Percentiles rank a stretch among this genome's conserved stretches.
Evolutionary conservation across 1,284 basidiomycete species (phyloP).

Genomic region (Agroathelia rolfsii): DNA sequence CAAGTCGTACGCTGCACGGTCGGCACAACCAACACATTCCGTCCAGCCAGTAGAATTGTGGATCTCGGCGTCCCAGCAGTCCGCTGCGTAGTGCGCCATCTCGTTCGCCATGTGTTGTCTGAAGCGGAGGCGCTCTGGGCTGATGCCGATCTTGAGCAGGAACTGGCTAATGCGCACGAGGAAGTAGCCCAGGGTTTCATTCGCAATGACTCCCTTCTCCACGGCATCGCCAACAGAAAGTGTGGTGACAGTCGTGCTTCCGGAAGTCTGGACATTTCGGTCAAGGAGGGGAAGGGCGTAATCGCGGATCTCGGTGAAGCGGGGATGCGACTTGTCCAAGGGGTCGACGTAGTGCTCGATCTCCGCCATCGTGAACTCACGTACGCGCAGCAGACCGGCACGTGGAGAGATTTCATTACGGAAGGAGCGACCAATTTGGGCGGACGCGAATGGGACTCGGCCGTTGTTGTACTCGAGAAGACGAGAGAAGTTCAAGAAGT

Average conservation of each 20-base stretch:
- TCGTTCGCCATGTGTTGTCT: slow-evolving; percentile 82
- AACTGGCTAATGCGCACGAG: slow-evolving; percentile 88
- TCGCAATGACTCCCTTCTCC: slow-evolving; percentile 79
- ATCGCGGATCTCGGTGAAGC: slow-evolving; percentile 77
- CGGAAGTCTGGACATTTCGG: slow-evolving; percentile 74
- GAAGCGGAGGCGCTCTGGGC: slow-evolving; percentile 76
- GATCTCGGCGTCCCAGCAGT: slow-evolving; percentile 99
- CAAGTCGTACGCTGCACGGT: slow-evolving; percentile 92
- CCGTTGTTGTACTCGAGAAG: slow-evolving; percentile 98
- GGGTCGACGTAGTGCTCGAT: slow-evolving; percentile 99
- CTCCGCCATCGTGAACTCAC: slow-evolving; percentile 99
- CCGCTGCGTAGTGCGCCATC: slow-evolving; percentile 98
- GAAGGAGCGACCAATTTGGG: slow-evolving; percentile 94
- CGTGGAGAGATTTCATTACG: slow-evolving; percentile 98
- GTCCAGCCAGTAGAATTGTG: slow-evolving; percentile 95
- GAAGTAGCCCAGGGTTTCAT: slow-evolving; percentile 97
- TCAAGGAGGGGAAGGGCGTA: slow-evolving; percentile 74
- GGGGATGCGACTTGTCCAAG: slow-evolving; percentile 79
- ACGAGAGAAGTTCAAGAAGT: slow-evolving; percentile 98
- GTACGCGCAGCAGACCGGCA: slow-evolving; percentile 90
- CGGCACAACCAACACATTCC: slow-evolving; percentile 99
- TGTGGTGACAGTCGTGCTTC: slow-evolving; percentile 51
- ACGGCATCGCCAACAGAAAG: slow-evolving; percentile 90
- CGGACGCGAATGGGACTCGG: slow-evolving; percentile 91
- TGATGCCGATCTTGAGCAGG: slow-evolving; percentile 87